Percentiles rank a stretch among this genome's conserved stretches.
Evolutionary conservation across 768 basidiomycete genomes (phyloP).

Genomic region (Leccinum obscurum): DNA sequence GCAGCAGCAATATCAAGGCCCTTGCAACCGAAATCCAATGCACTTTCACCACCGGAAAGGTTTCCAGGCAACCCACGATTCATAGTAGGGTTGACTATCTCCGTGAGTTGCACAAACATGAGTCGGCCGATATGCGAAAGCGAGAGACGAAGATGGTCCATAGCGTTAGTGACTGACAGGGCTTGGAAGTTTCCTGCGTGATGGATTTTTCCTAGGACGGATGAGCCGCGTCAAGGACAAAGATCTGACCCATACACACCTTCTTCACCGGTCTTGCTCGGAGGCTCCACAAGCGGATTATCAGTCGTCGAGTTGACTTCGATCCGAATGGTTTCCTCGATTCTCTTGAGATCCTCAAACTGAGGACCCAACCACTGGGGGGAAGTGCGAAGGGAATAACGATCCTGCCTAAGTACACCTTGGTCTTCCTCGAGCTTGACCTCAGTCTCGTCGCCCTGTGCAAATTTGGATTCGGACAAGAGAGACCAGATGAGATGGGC

Average conservation of each 20-base stretch:
- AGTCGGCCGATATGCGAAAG: conserved; percentile 73
- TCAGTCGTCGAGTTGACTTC: conserved; percentile 91
- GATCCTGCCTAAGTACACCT: conserved; percentile 77
- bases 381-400: conserved; percentile 63
- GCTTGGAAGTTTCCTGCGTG: conserved; percentile 92
- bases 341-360: conserved; percentile 71
- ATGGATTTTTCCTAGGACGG: conserved; percentile 51
- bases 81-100: conserved; percentile 57
- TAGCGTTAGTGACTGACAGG: conserved; percentile 79
- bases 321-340: conserved; percentile 61
- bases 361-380: conserved; percentile 88
- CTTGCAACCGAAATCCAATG: conserved; percentile 79
- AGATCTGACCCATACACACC: conserved; percentile 12
- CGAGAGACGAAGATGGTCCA: conserved; percentile 82
- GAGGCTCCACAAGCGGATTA: conserved; percentile 83
- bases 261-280: conserved; percentile 50
- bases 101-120: conserved; percentile 61
- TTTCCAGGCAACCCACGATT: conserved; percentile 81
- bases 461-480: conserved; percentile 68
- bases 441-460: conserved; percentile 70
- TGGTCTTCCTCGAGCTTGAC: conserved; percentile 70
- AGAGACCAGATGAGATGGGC: conserved; percentile 69
- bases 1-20: conserved; percentile 84
- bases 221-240: not conserved
- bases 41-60: conserved; percentile 76